Percentiles rank a stretch among this genome's conserved stretches.
These are phyloP conservation scores for Kodamaea laetipori DNA, from an alignment of 805 yeast genomes.

Conservation along the genomic window DNA sequence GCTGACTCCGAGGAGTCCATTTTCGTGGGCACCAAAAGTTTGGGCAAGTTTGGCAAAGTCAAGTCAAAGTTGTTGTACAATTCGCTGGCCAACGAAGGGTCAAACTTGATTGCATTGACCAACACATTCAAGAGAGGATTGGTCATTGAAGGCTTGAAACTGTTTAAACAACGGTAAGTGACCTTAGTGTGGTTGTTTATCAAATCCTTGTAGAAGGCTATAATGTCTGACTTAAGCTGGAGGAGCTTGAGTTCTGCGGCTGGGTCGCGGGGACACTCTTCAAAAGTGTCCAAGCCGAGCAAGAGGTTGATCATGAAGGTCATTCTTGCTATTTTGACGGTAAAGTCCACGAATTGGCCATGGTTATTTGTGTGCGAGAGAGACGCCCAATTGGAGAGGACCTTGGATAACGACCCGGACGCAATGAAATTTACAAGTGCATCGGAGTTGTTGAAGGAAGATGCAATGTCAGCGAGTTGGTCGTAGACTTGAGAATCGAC, in stretches of 20 bases:
- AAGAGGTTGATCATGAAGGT: conserved; percentile 20
- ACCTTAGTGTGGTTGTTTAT: conserved; percentile 59
- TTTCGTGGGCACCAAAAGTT: conserved; percentile 55
- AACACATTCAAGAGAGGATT: conserved; percentile 64
- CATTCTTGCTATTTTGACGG: conserved; percentile 42
- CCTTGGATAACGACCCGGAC: conserved; percentile 7
- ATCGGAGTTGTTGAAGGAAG: conserved; percentile 3
- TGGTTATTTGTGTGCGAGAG: conserved; percentile 54
- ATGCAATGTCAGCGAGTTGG: conserved; percentile 2
- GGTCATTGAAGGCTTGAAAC: conserved; percentile 57
- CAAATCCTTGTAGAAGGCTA: conserved; percentile 51
- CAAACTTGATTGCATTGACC: conserved; percentile 49
- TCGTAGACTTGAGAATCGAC: conserved; percentile 3
- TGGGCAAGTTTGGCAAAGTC: conserved; percentile 59
- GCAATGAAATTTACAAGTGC: conserved; percentile 5
- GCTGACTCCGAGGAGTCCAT: conserved; percentile 38
- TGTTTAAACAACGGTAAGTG: conserved; percentile 66
- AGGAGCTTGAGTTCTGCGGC: conserved; percentile 13
- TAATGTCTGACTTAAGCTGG: conserved; percentile 22
- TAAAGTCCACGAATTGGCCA: conserved; percentile 46
- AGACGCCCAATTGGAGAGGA: conserved; percentile 43
- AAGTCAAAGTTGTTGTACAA: conserved; percentile 71
- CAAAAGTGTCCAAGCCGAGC: conserved; percentile 18
- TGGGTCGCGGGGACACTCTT: conserved; percentile 5
- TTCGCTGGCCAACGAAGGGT: conserved; percentile 54